phyloP scores from a whole-genome alignment of 306 rosid species.

The Astragalus glycyphyllos region DNA sequence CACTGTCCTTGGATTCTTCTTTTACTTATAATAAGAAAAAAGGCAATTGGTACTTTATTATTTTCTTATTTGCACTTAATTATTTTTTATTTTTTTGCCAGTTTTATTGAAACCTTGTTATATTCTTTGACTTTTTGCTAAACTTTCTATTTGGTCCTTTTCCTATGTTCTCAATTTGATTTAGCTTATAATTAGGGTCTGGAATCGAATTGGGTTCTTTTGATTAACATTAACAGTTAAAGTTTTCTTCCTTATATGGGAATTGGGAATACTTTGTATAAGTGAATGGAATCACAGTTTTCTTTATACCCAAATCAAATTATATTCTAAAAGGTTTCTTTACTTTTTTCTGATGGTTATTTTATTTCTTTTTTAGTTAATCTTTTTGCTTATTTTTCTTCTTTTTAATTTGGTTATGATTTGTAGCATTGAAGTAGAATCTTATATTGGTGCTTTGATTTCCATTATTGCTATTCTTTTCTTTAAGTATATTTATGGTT shows the following conservation, averaged over 20 bases:
- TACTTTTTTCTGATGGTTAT: neutral
- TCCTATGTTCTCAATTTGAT: slow-evolving; percentile 7
- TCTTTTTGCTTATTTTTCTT: neutral
- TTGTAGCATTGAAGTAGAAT: slow-evolving; percentile 31
- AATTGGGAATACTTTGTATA: slow-evolving; percentile 11
- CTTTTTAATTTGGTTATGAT: slow-evolving; percentile 10
- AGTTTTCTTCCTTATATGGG: slow-evolving; percentile 33
- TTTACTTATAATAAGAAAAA: slow-evolving; percentile 28
- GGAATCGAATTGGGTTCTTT: slow-evolving; percentile 17
- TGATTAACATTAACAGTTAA: slow-evolving; percentile 13
- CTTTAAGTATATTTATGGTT: slow-evolving; percentile 24
- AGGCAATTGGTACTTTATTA: slow-evolving; percentile 26
- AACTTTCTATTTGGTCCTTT: slow-evolving; percentile 24
- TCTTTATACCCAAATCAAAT: slow-evolving; percentile 17
- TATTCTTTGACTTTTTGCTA: slow-evolving; percentile 29
- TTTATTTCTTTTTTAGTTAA: slow-evolving; percentile 5
- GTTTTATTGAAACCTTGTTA: slow-evolving; percentile 21
- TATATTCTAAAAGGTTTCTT: slow-evolving; percentile 2
- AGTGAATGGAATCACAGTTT: slow-evolving; percentile 2
- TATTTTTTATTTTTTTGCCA: neutral
- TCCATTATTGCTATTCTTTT: slow-evolving; percentile 35
- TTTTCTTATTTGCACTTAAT: slow-evolving; percentile 20
- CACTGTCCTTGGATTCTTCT: slow-evolving; percentile 54
- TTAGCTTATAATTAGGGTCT: slow-evolving; percentile 4
- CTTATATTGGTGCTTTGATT: slow-evolving; percentile 20